Evolutionary conservation across 306 rosid genomes (phyloP).

Genomic region (Albizia julibrissin): DNA sequence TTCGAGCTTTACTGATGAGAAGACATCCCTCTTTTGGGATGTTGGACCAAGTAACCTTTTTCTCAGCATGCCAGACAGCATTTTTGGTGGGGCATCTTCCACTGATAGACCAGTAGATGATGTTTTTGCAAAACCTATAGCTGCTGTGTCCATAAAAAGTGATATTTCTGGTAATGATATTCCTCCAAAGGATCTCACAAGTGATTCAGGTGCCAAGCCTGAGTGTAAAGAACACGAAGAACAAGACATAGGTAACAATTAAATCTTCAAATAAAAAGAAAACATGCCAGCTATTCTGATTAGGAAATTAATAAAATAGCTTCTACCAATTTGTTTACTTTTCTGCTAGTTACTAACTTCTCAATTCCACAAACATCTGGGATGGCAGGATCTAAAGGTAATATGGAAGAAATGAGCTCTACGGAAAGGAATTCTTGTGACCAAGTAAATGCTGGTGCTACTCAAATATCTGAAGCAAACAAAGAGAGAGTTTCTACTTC

Average conservation of each 20-base stretch:
- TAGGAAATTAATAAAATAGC: slow-evolving; percentile 20
- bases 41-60: slow-evolving; percentile 59
- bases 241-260: slow-evolving; percentile 44
- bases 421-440: slow-evolving; percentile 31
- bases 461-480: slow-evolving; percentile 33
- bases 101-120: slow-evolving; percentile 41
- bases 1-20: slow-evolving; percentile 56
- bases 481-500: slow-evolving; percentile 37
- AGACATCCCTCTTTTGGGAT: slow-evolving; percentile 44
- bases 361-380: slow-evolving; percentile 32
- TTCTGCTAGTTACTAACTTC: slow-evolving; percentile 28
- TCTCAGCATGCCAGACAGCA: slow-evolving; percentile 46
- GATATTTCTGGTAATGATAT: slow-evolving; percentile 40
- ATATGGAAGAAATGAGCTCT: slow-evolving; percentile 38
- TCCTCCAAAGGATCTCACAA: slow-evolving; percentile 33
- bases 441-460: slow-evolving; percentile 30
- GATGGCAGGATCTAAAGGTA: slow-evolving; percentile 51
- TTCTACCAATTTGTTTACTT: slow-evolving; percentile 3
- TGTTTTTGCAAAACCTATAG: slow-evolving; percentile 31
- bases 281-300: neutral
- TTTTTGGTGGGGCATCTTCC: slow-evolving; percentile 35
- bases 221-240: slow-evolving; percentile 34
- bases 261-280: slow-evolving; percentile 15
- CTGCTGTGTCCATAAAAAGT: slow-evolving; percentile 31
- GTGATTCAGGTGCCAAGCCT: slow-evolving; percentile 39